These are phyloP conservation scores for Thymus quinquecostatus DNA, from an alignment of 257 asterid genomes.

Conservation along the genomic window DNA sequence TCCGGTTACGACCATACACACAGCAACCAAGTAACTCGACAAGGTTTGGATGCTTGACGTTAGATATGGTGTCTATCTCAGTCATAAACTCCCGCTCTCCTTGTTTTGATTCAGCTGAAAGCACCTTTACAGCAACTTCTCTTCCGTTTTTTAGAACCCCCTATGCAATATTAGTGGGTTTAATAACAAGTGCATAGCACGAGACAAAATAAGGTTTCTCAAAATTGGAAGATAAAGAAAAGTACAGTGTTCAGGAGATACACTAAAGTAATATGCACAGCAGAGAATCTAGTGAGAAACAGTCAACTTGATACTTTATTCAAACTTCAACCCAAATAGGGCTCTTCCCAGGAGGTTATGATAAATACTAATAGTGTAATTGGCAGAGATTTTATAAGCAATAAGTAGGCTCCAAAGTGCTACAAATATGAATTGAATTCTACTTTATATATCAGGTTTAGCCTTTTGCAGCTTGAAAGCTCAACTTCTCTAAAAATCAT, in stretches of 20 bases:
- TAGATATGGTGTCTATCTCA: conserved; percentile 81
- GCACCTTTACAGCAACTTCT: conserved; percentile 77
- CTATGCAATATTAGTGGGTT: conserved; percentile 49
- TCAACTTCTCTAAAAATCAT: conserved; percentile 7
- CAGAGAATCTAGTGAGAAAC: conserved; percentile 21
- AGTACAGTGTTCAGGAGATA: conserved; percentile 22
- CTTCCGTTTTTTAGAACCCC: conserved; percentile 67
- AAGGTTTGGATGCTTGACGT: conserved; percentile 86
- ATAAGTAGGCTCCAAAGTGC: conserved; percentile 22
- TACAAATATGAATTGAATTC: background rate
- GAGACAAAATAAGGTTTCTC: conserved; percentile 24
- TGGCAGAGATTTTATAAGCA: conserved; percentile 11
- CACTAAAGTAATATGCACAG: background rate
- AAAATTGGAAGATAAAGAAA: conserved; percentile 13
- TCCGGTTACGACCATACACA: conserved; percentile 63
- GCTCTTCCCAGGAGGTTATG: conserved; percentile 14
- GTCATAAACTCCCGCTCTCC: conserved; percentile 82
- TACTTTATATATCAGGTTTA: conserved; percentile 6
- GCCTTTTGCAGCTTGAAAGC: conserved; percentile 19
- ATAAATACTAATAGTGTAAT: conserved; percentile 14
- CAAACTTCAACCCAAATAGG: conserved; percentile 7
- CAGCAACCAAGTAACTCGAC: conserved; percentile 88
- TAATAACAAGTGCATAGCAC: conserved; percentile 25
- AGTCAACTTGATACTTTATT: conserved; percentile 25
- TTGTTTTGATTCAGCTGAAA: conserved; percentile 78